Evolutionary conservation across 73 alveolate species (phyloP), one percentile per base, ranked within the genome.

Genomic region (Symbiodinium natans): DNA sequence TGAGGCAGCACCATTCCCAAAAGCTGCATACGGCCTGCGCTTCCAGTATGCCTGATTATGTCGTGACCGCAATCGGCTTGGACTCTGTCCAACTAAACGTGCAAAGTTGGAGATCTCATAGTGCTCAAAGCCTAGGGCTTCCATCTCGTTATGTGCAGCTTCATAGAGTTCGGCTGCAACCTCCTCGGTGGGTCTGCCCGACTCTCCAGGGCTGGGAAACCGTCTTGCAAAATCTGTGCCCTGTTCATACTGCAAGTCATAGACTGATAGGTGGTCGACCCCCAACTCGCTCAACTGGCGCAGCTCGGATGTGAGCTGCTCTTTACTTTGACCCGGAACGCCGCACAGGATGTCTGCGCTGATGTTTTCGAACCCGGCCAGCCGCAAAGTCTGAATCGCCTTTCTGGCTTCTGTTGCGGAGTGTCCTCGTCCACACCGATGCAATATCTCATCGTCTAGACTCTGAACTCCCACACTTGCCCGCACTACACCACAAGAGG

Each of bases 391-490:
- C 46, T 29, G 34, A 21, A 90, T 19, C 39, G 97, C 97, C n/a
- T 90, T 56, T 39, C 33, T 27, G 59, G 98, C 98, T 48, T 92
- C 92, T 6, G 41, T 41, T 3, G 98, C 92, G 1, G 90, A 31
- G 83, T 92, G 98, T 31, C 59, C 63, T 21, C 98, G 98, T 56
- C 98, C 98, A 31, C 92, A 77, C 43, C 82, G 68, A 13, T 33
- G 68, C 71, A 92, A 25, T 13, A n/a, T 23, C 63, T 34, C 98
- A 38, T 92, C 98, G 36, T 36, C 36, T 39, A 92, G 46, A 25
- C 92, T 92, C 54, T 92, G 98, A 31, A 92, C 27, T 41, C 98
- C 98, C 23, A 92, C 94, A 29, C 94, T 87, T n/a, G 95, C 95
- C 11, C 95, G 95, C 46, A 68, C 86, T 63, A 89, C 43, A 2